Conservation (phyloP, 1,139 yeast species). For the Yamadazyma diospyri region DNA sequence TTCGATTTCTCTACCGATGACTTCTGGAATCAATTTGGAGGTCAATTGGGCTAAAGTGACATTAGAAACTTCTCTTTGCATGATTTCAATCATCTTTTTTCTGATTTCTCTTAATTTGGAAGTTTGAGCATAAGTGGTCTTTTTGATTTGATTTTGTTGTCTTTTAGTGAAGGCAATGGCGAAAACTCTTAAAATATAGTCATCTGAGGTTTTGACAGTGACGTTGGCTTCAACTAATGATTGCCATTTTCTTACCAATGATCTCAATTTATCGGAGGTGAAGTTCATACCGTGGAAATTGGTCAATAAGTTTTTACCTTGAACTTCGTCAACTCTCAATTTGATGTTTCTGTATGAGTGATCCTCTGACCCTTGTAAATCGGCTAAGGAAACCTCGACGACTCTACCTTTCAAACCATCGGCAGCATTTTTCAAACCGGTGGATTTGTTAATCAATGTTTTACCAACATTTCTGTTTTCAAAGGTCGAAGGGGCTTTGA, state of each 20-base stretch:
- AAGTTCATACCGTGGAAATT: conserved; percentile 53
- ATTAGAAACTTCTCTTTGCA: conserved; percentile 52
- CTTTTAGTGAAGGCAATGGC: conserved; percentile 54
- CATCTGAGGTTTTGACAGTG: conserved; percentile 50
- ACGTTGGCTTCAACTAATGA: conserved; percentile 51
- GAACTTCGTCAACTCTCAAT: conserved; percentile 54
- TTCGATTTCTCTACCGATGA: conserved; percentile 52
- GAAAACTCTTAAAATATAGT: conserved; percentile 47
- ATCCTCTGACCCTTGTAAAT: conserved; percentile 51
- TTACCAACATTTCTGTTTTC: conserved; percentile 52
- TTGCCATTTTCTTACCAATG: conserved; percentile 54
- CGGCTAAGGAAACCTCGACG: conserved; percentile 48
- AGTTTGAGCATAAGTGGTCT: conserved; percentile 50
- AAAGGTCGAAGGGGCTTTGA: conserved; percentile 51
- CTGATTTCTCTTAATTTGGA: conserved; percentile 51
- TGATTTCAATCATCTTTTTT: conserved; percentile 50
- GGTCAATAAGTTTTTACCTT: conserved; percentile 53
- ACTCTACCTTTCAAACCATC: conserved; percentile 54
- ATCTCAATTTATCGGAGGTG: conserved; percentile 49
- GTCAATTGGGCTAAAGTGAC: conserved; percentile 50
- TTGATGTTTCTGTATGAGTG: conserved; percentile 50
- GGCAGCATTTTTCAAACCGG: conserved; percentile 51
- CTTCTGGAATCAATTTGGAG: conserved; percentile 51
- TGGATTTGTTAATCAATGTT: conserved; percentile 49
- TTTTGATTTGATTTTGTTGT: conserved; percentile 50